Conservation (phyloP, 768 basidiomycete species). For the Lentinula raphanica region DNA sequence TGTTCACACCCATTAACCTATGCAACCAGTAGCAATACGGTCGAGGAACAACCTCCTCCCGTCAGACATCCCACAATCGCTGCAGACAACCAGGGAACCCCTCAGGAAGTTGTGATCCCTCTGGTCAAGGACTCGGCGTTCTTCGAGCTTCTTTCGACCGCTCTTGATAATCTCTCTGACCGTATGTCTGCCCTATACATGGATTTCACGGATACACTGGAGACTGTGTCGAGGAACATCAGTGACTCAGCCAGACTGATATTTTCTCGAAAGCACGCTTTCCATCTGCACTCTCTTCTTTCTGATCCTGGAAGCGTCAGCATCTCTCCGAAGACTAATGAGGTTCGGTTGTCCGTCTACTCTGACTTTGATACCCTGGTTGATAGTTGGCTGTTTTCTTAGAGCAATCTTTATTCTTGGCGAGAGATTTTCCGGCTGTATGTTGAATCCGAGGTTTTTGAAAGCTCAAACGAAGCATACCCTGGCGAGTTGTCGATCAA, state of each 20-base stretch:
- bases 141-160: conserved; percentile 64
- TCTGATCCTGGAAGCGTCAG: conserved; percentile 32
- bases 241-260: conserved; percentile 37
- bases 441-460: conserved; percentile 81
- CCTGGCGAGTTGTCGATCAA: conserved; percentile 66
- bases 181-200: conserved; percentile 48
- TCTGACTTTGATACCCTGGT: not conserved
- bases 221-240: conserved; percentile 32
- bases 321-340: conserved; percentile 18
- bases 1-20: not conserved
- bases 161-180: conserved; percentile 46
- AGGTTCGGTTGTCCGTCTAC: conserved; percentile 9
- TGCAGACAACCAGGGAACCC: not conserved
- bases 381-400: not conserved
- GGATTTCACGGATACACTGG: conserved; percentile 41
- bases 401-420: conserved; percentile 82
- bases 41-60: not conserved
- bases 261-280: conserved; percentile 31
- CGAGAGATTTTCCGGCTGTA: conserved; percentile 86
- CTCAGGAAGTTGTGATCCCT: conserved; percentile 64
- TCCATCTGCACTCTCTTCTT: conserved; percentile 42
- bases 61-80: not conserved
- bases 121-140: conserved; percentile 79
- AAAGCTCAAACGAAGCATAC: conserved; percentile 56
- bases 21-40: not conserved